Percentiles rank a stretch among this genome's conserved stretches.
Evolutionary conservation across 2,329 filamentous ascomycete species (phyloP).

Genomic region (Eutypella sp.): DNA sequence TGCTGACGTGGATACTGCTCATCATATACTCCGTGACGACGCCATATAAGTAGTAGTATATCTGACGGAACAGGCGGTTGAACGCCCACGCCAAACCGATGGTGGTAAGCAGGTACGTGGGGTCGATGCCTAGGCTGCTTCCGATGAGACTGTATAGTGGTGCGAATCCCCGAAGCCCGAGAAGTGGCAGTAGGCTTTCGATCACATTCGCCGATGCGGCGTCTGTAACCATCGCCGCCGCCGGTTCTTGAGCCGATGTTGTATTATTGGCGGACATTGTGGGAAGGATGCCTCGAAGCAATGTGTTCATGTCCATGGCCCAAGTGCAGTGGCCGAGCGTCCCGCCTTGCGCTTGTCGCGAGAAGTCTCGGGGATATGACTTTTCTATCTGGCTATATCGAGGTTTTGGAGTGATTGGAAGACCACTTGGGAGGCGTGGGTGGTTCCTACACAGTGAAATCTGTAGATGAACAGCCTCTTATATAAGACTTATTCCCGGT

Average conservation of each 20-base stretch:
- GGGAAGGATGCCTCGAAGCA: conserved; percentile 15
- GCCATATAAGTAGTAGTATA: conserved; percentile 29
- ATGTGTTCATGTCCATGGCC: conserved; percentile 15
- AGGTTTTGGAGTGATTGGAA: no score
- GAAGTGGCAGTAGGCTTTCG: conserved; percentile 40
- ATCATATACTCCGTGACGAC: conserved; percentile 43
- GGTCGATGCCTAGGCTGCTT: conserved; percentile 42
- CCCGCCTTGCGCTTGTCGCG: no score
- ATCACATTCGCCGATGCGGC: conserved; percentile 14
- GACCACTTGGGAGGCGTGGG: no score
- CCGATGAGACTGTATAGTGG: conserved; percentile 43
- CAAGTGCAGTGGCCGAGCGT: no score
- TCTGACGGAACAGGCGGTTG: conserved; percentile 33
- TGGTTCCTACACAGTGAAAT: no score
- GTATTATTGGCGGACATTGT: conserved; percentile 15
- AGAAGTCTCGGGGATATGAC: no score
- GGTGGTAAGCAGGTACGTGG: conserved; percentile 40
- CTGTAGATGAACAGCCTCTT: no score
- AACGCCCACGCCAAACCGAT: conserved; percentile 44
- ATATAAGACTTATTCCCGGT: no score
- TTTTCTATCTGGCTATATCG: no score
- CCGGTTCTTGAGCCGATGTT: conserved; percentile 6
- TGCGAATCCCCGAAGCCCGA: conserved; percentile 38
- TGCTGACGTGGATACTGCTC: conserved; percentile 47
- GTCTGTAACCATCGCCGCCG: conserved; percentile 4